Conservation (phyloP, 306 rosid genomes). For the Vigna reflexopilosa region DNA sequence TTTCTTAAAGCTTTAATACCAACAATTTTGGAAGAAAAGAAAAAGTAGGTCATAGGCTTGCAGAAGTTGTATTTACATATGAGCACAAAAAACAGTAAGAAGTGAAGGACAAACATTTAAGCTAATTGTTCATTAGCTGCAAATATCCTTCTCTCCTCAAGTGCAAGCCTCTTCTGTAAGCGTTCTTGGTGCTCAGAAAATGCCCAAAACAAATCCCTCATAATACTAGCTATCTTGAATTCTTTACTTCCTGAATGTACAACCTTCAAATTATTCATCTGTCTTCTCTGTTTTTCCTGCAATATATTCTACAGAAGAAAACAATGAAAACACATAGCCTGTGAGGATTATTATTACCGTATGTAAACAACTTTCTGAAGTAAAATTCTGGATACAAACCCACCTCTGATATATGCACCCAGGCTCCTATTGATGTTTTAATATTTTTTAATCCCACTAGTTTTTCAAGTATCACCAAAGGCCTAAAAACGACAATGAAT, state of each 20-base stretch:
- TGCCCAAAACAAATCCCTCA: conserved; percentile 51
- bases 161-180: conserved; percentile 54
- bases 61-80: neutral
- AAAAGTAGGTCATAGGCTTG: neutral
- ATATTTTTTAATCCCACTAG: conserved; percentile 42
- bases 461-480: conserved; percentile 72
- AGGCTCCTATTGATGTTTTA: conserved; percentile 53
- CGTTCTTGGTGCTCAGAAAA: conserved; percentile 55
- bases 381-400: neutral
- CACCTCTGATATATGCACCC: conserved; percentile 59
- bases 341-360: no score
- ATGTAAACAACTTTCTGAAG: no score
- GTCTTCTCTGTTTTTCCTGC: conserved; percentile 16
- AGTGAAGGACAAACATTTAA: neutral
- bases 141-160: conserved; percentile 55
- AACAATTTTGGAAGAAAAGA: neutral
- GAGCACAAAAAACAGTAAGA: neutral
- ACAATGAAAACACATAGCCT: conserved; percentile 20
- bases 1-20: neutral
- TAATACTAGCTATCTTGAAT: conserved; percentile 52
- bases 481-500: conserved; percentile 61
- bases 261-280: conserved; percentile 54
- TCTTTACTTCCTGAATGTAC: conserved; percentile 56
- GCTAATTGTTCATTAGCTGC: conserved; percentile 23
- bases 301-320: conserved; percentile 44